phyloP scores from a whole-genome alignment of 116 monocot species.

The Phalaenopsis hybrid region DNA sequence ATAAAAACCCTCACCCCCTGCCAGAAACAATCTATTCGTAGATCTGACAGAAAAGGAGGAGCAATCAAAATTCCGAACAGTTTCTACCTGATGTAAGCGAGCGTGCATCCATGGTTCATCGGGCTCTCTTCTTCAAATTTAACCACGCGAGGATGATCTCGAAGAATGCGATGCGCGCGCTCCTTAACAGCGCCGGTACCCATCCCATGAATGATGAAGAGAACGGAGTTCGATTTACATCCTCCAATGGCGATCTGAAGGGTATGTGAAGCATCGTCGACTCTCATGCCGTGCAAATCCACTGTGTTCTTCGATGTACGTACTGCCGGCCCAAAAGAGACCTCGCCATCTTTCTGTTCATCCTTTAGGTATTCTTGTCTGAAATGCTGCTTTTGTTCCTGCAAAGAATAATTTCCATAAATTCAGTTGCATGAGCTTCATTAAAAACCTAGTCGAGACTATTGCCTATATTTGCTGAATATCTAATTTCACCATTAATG shows the following conservation, averaged over 20 bases:
- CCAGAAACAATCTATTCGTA: too few species aligned
- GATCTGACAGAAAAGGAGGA: too few species aligned
- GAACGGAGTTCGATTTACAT: constrained; percentile 45
- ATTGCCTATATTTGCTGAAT: too few species aligned
- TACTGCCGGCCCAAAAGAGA: constrained; percentile 50
- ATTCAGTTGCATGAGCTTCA: neutral
- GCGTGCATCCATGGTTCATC: constrained; percentile 78
- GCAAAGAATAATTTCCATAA: neutral
- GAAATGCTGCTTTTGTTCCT: constrained; percentile 7
- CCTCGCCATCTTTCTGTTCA: constrained; percentile 19
- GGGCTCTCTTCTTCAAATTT: constrained; percentile 80
- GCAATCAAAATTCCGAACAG: too few species aligned
- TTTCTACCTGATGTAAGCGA: constrained; percentile 55
- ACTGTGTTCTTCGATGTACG: constrained; percentile 76
- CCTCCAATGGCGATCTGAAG: constrained; percentile 55
- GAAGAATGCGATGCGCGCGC: constrained; percentile 38
- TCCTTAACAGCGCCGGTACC: constrained; percentile 74
- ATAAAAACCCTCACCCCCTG: too few species aligned
- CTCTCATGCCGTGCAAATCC: constrained; percentile 65
- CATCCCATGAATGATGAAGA: constrained; percentile 73
- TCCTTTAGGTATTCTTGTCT: constrained; percentile 4
- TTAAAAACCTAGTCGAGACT: too few species aligned
- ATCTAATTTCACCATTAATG: too few species aligned
- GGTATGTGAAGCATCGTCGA: constrained; percentile 45
- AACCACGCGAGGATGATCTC: constrained; percentile 59